Base-by-base conservation (phyloP, 2,329 filamentous ascomycete genomes). In the Trichoderma pleuroti region DNA sequence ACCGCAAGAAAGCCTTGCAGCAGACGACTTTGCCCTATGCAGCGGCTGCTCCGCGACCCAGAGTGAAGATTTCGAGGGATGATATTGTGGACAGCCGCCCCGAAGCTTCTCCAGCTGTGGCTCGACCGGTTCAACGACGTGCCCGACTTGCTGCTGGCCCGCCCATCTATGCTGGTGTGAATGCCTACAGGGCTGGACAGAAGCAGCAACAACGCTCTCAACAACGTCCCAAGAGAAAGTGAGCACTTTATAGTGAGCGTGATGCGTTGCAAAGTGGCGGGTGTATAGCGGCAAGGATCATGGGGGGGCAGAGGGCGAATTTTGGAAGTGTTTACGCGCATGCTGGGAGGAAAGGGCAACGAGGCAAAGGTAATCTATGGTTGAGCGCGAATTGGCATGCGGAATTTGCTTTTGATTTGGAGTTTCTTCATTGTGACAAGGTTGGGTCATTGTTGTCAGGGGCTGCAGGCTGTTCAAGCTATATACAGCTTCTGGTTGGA, bases 141-240 rank as follows among this genome's bases (percentile, higher is more conserved):
- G 26, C 36, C n/a, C 24, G 18, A 7, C 49, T 16, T 46, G 32
- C 16, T 46, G 63, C 26, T 62, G 34, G 34, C 2, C 36, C 11
- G 26, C 24, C 57, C 7, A 60, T 63, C 1, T 79, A 77, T 18
- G 72, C 71, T 11, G 78, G 77, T 4, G 74, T 79, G 1, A 79
- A 79, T 54, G 74, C 72, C 7, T 79, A 72, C 39, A 71, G 76
- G 49, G 73, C 74, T 12, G 67, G 73, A 54, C 64, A 73, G 54
- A 42, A 67, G 30, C 30, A 60, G 36, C 32, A 57, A 21, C 30
- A 36, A 16, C 28, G n/a, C 4, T 18, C 21, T n/a, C 36, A 61
- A 30, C n/a, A 5, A 34, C 28, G n/a, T 3, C 21, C 36, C n/a
- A 49, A 28, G n/a, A 18, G 52, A 5, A 11, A 66, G 6, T 42